phyloP scores from a whole-genome alignment of 2,329 filamentous ascomycete species.

The Colletotrichum tamarilloi region DNA sequence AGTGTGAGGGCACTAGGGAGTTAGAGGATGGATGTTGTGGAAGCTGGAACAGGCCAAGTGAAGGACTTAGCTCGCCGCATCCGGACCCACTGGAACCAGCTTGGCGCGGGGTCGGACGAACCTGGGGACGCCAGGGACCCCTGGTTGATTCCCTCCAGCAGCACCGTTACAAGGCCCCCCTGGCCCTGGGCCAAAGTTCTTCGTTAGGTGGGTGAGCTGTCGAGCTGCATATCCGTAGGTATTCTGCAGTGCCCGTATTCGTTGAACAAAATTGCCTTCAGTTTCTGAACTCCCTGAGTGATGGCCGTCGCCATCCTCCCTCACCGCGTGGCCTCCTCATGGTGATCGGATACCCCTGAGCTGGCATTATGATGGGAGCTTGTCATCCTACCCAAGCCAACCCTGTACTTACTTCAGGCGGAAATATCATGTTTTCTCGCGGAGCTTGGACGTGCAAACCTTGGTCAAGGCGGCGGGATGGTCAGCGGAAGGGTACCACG shows the following conservation, averaged over 20 bases:
- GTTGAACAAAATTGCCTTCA: background rate
- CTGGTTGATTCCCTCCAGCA: conserved; percentile 1
- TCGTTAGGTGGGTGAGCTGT: background rate
- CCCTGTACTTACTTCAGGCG: background rate
- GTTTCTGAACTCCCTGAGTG: background rate
- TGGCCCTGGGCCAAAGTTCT: background rate
- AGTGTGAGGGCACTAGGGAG: background rate
- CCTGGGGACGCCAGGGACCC: conserved; percentile 19
- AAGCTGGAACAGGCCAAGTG: conserved; percentile 25
- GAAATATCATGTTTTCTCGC: background rate
- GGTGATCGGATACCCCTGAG: background rate
- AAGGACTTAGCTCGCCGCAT: conserved; percentile 18
- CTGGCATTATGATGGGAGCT: background rate
- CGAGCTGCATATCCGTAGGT: background rate
- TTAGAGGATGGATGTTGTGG: background rate
- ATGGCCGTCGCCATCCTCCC: background rate
- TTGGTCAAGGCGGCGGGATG: conserved; percentile 11
- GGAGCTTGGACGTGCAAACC: background rate
- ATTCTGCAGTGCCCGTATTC: background rate
- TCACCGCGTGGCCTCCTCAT: background rate
- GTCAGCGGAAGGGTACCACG: background rate
- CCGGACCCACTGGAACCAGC: conserved; percentile 12
- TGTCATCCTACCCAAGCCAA: background rate
- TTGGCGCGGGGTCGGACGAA: conserved; percentile 36
- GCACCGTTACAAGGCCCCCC: conserved; percentile 7